Base-by-base conservation (phyloP, 2,329 filamentous ascomycete genomes). In the Chrysoporthe austroafricana region DNA sequence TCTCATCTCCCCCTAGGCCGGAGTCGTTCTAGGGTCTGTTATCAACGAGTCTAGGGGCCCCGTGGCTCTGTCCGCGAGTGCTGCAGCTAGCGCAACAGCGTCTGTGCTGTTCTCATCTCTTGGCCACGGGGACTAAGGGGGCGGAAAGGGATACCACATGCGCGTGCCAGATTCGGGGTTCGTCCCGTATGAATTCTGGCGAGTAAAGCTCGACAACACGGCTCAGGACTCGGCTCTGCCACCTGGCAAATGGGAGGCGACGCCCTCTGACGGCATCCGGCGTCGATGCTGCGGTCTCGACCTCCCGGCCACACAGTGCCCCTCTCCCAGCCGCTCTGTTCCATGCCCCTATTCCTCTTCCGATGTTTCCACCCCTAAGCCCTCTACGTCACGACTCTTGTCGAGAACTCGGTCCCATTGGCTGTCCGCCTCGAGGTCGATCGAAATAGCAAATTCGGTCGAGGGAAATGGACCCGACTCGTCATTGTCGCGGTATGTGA, bases 371-470 rank as follows among this genome's bases (percentile, higher is more conserved):
- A 57, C 9, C 36, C 66, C 16, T 39, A 69, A 66, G 67, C 67
- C 67, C 48, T 69, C 64, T 66, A 69, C 67, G 67, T 69, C 67
- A 69, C 67, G 64, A 69, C 67, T 69, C 61, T 61, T 32, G 43
- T 34, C 48, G 42, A 32, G 43, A 61, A 63, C 64, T 60, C 50
- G 32, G 64, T 52, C 46, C 52, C 60, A 66, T 67, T 69, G 67
- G 67, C 56, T 66, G 48, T 66, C 18, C 60, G 21, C 14, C 14
- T 58, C 26, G 64, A 63, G 48, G 43, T 39, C 14, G 50, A 56
- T 63, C 43, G 54, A 60, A 44, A 54, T 66, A 52, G 52, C 60
- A 60, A 32, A 50, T 62, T 56, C 46, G 43, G 64, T 62, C 62
- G 42, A 52, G 32, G 32, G 46, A 36, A 56, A 42, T 43, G 57